Conservation (phyloP, 2,329 filamentous ascomycete genomes). For the Arthrobotrys conoides region DNA sequence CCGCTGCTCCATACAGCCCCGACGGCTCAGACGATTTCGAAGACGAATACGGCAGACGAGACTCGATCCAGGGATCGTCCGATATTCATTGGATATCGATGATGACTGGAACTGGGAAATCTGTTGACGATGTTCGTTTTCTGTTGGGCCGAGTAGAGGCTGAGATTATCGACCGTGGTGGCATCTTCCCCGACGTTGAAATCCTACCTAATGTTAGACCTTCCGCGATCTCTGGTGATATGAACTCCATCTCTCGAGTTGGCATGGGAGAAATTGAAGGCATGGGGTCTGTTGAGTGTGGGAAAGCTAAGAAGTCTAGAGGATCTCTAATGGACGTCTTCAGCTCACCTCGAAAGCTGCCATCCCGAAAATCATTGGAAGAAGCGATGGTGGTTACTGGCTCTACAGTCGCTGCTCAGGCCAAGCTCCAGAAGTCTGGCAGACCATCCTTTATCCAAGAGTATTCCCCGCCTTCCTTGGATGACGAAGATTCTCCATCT, state of each 20-base stretch:
- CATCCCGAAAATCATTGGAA: slow-evolving; percentile 52
- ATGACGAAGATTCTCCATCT: slow-evolving; percentile 48
- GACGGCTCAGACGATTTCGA: slow-evolving; percentile 55
- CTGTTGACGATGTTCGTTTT: slow-evolving; percentile 66
- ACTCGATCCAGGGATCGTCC: slow-evolving; percentile 34
- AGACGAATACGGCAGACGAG: slow-evolving; percentile 45
- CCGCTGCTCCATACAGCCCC: slow-evolving; percentile 64
- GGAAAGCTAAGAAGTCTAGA: slow-evolving; percentile 49
- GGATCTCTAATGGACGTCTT: slow-evolving; percentile 56
- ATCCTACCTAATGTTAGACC: slow-evolving; percentile 66
- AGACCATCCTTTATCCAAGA: slow-evolving; percentile 49
- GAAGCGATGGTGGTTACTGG: slow-evolving; percentile 58
- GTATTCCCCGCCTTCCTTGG: slow-evolving; percentile 49
- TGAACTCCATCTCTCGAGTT: slow-evolving; percentile 32
- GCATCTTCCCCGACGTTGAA: slow-evolving; percentile 67
- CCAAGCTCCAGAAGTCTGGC: slow-evolving; percentile 51
- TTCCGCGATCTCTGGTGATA: slow-evolving; percentile 49
- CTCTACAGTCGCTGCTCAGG: slow-evolving; percentile 53
- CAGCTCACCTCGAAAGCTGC: slow-evolving; percentile 56
- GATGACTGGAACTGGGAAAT: slow-evolving; percentile 65
- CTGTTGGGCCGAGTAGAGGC: slow-evolving; percentile 66
- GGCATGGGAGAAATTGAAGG: slow-evolving; percentile 19
- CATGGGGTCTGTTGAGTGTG: slow-evolving; percentile 39
- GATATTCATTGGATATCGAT: slow-evolving; percentile 58
- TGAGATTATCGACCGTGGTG: slow-evolving; percentile 65